Evolutionary conservation across 805 yeast species (phyloP).

Genomic region (Zygosaccharomyces rouxii): DNA sequence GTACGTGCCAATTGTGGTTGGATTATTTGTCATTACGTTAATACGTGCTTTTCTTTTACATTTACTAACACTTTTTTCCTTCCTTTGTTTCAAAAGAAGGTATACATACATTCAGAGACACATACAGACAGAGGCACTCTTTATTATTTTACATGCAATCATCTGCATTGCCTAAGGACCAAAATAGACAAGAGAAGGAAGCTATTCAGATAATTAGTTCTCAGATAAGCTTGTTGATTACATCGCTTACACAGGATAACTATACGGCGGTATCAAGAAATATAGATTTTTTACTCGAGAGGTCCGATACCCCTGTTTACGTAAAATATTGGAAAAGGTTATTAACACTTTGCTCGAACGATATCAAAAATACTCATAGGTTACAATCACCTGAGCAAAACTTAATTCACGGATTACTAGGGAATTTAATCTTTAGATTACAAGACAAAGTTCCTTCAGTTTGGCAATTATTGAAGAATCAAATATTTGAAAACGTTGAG

Average conservation of each 20-base stretch:
- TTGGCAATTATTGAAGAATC: constrained; percentile 13
- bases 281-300: constrained; percentile 23
- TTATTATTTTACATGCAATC: constrained; percentile 23
- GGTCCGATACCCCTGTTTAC: constrained; percentile 21
- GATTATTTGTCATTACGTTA: not conserved
- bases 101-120: not conserved
- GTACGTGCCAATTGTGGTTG: constrained; percentile 11
- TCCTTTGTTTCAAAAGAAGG: not conserved
- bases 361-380: constrained; percentile 16
- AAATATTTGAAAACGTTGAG: constrained; percentile 17
- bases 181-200: constrained; percentile 21
- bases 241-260: constrained; percentile 21
- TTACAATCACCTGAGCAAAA: constrained; percentile 16
- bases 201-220: constrained; percentile 27
- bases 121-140: not conserved
- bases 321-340: constrained; percentile 29
- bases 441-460: constrained; percentile 15
- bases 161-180: constrained; percentile 6
- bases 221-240: constrained; percentile 29
- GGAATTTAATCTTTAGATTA: constrained; percentile 19
- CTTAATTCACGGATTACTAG: constrained; percentile 22
- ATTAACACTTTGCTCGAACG: constrained; percentile 21
- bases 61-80: constrained; percentile 2
- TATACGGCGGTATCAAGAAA: constrained; percentile 17
- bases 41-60: not conserved